Evolutionary conservation across 345 rosid species (phyloP), one percentile per base, ranked within the genome.

Genomic region (Murraya koenigii): DNA sequence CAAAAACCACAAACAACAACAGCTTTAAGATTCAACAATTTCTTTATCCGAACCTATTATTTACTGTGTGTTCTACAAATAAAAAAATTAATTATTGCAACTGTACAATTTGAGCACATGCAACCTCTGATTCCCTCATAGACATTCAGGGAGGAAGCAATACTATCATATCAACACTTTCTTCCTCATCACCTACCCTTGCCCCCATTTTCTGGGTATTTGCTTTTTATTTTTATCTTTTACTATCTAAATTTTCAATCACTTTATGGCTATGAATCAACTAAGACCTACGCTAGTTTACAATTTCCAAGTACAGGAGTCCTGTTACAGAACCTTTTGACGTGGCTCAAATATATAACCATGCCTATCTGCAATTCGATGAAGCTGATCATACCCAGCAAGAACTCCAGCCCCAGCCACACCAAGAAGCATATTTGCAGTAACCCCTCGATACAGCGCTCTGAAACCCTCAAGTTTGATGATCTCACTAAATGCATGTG

Each of bases 351-450:
- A 72, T 17, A 73, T 74, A 66, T 84, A 81, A 68, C 91, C 86
- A 38, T 66, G 87, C 79, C 81, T 81, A 39, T n/a, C 59, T 65
- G 95, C 97, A 71, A 91, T 74, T 79, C 80, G 87, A 66, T 93
- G 94, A 78, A 97, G 91, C 78, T 89, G 91, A 90, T 94, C 98
- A 76, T 92, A 93, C 38, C 98, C 95, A 14, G 98, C 92, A 74
- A 94, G 95, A 68, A 89, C 98, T 62, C 97, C 97, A 23, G 97
- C 99, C 63, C 98, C 99, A 13, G 98, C 98, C 72, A 93, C 82
- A 56, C 98, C 97, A n/a, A 89, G 87, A 79, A 96, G 97, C 94
- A 96, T 94, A 75, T 94, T 96, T 14, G 99, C 98, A 41, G 95
- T 81, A 70, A 89, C 97, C 67, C 95, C 99, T 77, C 91, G 89